Percentiles rank a stretch among this genome's conserved stretches.
These are phyloP conservation scores for Primulina eburnea DNA, from an alignment of 257 asterid species.

Conservation along the genomic window DNA sequence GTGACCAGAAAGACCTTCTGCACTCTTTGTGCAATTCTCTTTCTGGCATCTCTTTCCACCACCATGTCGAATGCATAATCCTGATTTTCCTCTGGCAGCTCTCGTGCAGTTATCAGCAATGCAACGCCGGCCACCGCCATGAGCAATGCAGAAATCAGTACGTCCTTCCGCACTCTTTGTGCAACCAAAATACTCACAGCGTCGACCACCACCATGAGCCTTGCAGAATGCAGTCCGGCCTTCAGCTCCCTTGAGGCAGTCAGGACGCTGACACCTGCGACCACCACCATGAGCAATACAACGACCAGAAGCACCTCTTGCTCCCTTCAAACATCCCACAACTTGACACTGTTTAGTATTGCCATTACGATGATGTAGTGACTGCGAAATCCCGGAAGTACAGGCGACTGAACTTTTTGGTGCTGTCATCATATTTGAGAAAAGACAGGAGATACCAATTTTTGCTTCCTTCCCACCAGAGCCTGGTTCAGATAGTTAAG, in stretches of 20 bases:
- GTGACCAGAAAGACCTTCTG: constrained; percentile 55
- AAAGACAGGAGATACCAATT: constrained; percentile 30
- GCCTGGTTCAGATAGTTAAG: constrained; percentile 29
- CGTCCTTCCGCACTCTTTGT: constrained; percentile 56
- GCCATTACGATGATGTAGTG: constrained; percentile 33
- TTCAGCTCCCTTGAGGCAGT: constrained; percentile 53
- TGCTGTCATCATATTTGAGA: constrained; percentile 29
- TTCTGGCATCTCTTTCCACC: constrained; percentile 54
- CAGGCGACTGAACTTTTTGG: constrained; percentile 53
- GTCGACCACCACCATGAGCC: constrained; percentile 56
- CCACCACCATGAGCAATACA: constrained; percentile 58
- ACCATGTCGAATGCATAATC: constrained; percentile 53
- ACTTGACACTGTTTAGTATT: constrained; percentile 37
- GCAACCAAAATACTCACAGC: constrained; percentile 51
- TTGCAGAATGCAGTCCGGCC: constrained; percentile 56
- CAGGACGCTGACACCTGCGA: constrained; percentile 46
- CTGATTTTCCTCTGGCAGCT: constrained; percentile 54
- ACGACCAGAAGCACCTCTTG: constrained; percentile 53
- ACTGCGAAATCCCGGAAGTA: constrained; percentile 43
- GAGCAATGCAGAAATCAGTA: constrained; percentile 46
- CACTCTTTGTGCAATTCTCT: constrained; percentile 46
- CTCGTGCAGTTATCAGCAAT: constrained; percentile 40
- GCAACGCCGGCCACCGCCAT: constrained; percentile 62
- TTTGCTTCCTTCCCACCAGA: constrained; percentile 23
- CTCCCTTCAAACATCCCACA: constrained; percentile 47